These are phyloP conservation scores for Krasilnikovozyma curviuscula DNA, from an alignment of 768 basidiomycete species.

Conservation along the genomic window DNA sequence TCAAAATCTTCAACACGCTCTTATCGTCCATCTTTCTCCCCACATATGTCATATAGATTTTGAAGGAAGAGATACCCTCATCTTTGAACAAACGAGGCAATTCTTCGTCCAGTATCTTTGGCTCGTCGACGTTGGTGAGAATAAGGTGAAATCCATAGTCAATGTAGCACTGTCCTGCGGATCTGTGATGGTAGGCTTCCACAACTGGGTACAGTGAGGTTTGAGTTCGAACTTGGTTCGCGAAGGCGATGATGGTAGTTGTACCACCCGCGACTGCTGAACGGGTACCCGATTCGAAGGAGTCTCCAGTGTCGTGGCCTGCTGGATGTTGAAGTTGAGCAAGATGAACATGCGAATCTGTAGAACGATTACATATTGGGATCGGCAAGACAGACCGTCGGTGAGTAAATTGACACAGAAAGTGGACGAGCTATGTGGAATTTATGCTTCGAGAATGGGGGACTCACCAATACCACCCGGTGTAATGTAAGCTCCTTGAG, in stretches of 20 bases:
- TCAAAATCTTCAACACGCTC: slow-evolving; percentile 25
- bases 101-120: slow-evolving; percentile 23
- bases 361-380: too few relatives aligned
- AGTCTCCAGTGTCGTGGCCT: too few relatives aligned
- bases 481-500: too few relatives aligned
- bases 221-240: slow-evolving; percentile 20
- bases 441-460: too few relatives aligned
- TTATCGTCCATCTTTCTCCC: slow-evolving; percentile 24
- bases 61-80: slow-evolving; percentile 26
- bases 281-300: too few relatives aligned
- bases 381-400: too few relatives aligned
- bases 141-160: slow-evolving; percentile 28
- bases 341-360: too few relatives aligned
- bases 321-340: too few relatives aligned
- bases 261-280: slow-evolving; percentile 25
- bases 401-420: too few relatives aligned
- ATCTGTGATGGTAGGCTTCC: slow-evolving; percentile 24
- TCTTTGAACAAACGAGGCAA: slow-evolving; percentile 24
- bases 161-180: slow-evolving; percentile 21
- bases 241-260: slow-evolving; percentile 28
- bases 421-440: too few relatives aligned
- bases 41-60: slow-evolving; percentile 28
- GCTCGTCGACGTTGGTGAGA: slow-evolving; percentile 25
- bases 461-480: too few relatives aligned
- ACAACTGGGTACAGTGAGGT: slow-evolving; percentile 20